A percentile compares a stretch with the other conserved stretches of the same genome.
Evolutionary conservation across 2,329 filamentous ascomycete species (phyloP).

Genomic region (Proliferodiscus dingleyae): DNA sequence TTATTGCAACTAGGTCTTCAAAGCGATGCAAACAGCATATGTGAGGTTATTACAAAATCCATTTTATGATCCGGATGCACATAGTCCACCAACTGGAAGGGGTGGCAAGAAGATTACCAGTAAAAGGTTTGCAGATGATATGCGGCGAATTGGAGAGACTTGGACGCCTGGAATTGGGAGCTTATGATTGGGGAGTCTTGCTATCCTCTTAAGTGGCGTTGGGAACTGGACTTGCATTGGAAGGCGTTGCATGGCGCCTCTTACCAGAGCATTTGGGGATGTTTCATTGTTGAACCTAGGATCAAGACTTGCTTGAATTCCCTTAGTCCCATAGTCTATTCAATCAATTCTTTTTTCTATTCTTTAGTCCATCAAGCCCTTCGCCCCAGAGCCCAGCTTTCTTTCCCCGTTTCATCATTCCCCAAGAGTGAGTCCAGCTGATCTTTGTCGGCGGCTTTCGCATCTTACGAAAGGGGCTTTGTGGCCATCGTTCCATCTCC

Average conservation of each 20-base stretch:
- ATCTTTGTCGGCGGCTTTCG: slow-evolving; percentile 45
- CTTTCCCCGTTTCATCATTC: slow-evolving; percentile 47
- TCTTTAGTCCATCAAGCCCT: slow-evolving; percentile 38
- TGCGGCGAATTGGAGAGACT: slow-evolving; percentile 76
- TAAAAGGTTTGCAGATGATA: slow-evolving; percentile 72
- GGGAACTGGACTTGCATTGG: background rate
- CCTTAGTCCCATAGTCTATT: too few species aligned
- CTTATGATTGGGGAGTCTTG: slow-evolving; percentile 40
- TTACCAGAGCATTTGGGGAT: too few species aligned
- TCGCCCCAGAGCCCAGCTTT: slow-evolving; percentile 47
- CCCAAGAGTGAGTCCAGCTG: slow-evolving; percentile 48
- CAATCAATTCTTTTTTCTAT: slow-evolving; percentile 26
- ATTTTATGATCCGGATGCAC: slow-evolving; percentile 87
- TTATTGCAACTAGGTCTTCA: slow-evolving; percentile 62
- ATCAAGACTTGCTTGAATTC: too few species aligned
- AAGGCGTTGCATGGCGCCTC: background rate
- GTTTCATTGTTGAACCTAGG: too few species aligned
- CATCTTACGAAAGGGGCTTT: slow-evolving; percentile 33
- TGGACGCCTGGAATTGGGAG: slow-evolving; percentile 71
- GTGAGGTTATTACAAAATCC: slow-evolving; percentile 86
- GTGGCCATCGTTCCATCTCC: slow-evolving; percentile 19
- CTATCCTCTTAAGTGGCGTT: background rate
- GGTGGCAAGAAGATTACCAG: slow-evolving; percentile 73
- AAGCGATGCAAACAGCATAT: slow-evolving; percentile 89
- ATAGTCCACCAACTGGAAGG: slow-evolving; percentile 53